phyloP scores from a whole-genome alignment of 164 flowering plant genomes.

The Aristolochia contorta region DNA sequence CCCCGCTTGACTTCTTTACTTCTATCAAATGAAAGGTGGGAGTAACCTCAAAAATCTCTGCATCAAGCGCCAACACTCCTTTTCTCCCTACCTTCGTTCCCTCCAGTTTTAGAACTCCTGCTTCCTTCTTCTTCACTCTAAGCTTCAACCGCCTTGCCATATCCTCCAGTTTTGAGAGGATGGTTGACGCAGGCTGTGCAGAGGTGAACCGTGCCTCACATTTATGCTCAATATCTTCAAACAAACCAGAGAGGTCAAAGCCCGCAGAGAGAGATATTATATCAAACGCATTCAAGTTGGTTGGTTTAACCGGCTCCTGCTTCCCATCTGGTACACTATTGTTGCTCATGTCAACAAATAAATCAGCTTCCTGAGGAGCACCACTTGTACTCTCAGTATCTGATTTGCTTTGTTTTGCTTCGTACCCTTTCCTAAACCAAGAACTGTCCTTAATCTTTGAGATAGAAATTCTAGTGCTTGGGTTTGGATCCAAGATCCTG shows the following conservation, averaged over 20 bases:
- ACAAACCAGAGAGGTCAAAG: slow-evolving; percentile 68
- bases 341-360: slow-evolving; percentile 10
- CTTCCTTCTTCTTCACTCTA: slow-evolving; percentile 42
- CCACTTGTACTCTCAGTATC: slow-evolving; percentile 15
- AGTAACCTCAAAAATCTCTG: slow-evolving; percentile 73
- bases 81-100: slow-evolving; percentile 51
- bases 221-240: slow-evolving; percentile 28
- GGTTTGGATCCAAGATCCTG: slow-evolving; percentile 61
- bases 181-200: slow-evolving; percentile 35
- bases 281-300: slow-evolving; percentile 69
- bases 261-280: slow-evolving; percentile 72
- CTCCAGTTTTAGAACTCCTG: slow-evolving; percentile 48
- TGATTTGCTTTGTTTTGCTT: slow-evolving; percentile 9
- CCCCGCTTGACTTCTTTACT: slow-evolving; percentile 61
- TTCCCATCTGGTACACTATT: slow-evolving; percentile 11
- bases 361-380: slow-evolving; percentile 11
- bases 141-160: slow-evolving; percentile 37
- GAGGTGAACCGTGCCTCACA: slow-evolving; percentile 55
- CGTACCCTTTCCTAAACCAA: slow-evolving; percentile 55
- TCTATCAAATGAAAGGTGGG: slow-evolving; percentile 58
- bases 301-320: slow-evolving; percentile 23
- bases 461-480: slow-evolving; percentile 47
- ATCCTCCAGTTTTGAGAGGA: slow-evolving; percentile 63
- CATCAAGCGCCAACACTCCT: slow-evolving; percentile 55
- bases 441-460: slow-evolving; percentile 49